Evolutionary conservation across 805 yeast species (phyloP), one percentile per base, ranked within the genome.

Genomic region (Nakazawaea wickerhamii): DNA sequence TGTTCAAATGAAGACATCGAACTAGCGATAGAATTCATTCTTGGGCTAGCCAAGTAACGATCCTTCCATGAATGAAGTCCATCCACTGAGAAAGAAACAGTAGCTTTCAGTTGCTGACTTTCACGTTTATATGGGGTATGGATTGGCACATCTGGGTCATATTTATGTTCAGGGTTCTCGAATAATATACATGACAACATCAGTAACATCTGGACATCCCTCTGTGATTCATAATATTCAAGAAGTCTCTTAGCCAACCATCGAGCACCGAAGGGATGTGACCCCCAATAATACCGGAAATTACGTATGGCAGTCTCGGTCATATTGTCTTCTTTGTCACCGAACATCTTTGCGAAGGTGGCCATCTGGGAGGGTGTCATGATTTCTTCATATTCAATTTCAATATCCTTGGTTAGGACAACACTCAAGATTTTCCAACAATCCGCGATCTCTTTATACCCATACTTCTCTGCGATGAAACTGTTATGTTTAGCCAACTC

Each of bases 171-270:
- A 11, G 52, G 35, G 50, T 69, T 72, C 53, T 69, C 84, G 53
- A 66, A 70, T 44, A 85, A 61, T 4, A 87, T 70, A 60, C 95
- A 86, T 3, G 91, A 76, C 50, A 89, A 60, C 88, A 86, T 84
- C 1, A 95, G 96, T 19, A 90, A 64, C 95, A 91, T 87, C 58
- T 91, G 97, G 21, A 87, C 61, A 53, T 91, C 83, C 1, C 81
- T 78, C 32, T 68, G 55, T 26, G 53, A 61, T 51, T 82, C 93
- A 55, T 81, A 88, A 51, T 81, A 81, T 1, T 58, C 55, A 54
- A 90, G 67, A 30, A 88, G 65, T 46, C 77, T 75, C 20, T 69
- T 69, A 0, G 87, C 68, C 18, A 87, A 63, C 84, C 87, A 77
- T 10, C 69, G 51, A 30, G 79, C 70, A 1, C 95, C 95, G 57